phyloP scores from a whole-genome alignment of 2,329 filamentous ascomycete species.

The Dendrostoma leiphaemia region DNA sequence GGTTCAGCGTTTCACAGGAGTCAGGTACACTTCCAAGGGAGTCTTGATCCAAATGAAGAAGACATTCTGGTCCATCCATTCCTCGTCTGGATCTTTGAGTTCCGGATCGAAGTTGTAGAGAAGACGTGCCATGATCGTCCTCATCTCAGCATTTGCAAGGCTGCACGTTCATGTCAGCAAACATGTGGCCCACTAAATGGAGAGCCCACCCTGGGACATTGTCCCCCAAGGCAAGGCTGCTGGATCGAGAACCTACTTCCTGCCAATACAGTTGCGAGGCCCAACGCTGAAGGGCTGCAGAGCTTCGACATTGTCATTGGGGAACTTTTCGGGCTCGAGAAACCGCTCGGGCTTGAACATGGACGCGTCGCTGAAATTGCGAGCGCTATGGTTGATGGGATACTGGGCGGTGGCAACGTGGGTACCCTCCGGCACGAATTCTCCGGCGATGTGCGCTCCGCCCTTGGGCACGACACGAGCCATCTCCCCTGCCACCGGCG shows the following conservation, averaged over 20 bases:
- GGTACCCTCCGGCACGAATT: slow-evolving; percentile 33
- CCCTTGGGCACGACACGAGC: slow-evolving; percentile 29
- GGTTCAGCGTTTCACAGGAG: slow-evolving; percentile 24
- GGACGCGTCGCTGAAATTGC: slow-evolving; percentile 43
- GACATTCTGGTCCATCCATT: slow-evolving; percentile 40
- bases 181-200: no score
- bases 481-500: slow-evolving; percentile 28
- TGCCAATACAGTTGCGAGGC: slow-evolving; percentile 48
- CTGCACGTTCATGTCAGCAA: slow-evolving; percentile 23
- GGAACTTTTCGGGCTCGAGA: slow-evolving; percentile 37
- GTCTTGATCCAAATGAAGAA: slow-evolving; percentile 41
- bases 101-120: slow-evolving; percentile 49
- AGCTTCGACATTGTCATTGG: slow-evolving; percentile 38
- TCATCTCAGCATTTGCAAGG: slow-evolving; percentile 49
- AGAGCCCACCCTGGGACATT: no score
- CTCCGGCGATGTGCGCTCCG: slow-evolving; percentile 31
- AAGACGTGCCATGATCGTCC: slow-evolving; percentile 44
- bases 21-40: slow-evolving; percentile 34
- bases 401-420: slow-evolving; percentile 42
- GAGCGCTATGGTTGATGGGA: slow-evolving; percentile 40
- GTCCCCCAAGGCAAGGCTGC: no score
- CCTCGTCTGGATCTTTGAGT: slow-evolving; percentile 33
- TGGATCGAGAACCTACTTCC: slow-evolving; percentile 38
- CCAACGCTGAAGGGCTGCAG: slow-evolving; percentile 48
- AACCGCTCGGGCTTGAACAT: slow-evolving; percentile 49